A percentile compares a stretch with the other conserved stretches of the same genome.
Conservation (phyloP, 1,284 basidiomycete species). For the Papiliotrema flavescens region DNA sequence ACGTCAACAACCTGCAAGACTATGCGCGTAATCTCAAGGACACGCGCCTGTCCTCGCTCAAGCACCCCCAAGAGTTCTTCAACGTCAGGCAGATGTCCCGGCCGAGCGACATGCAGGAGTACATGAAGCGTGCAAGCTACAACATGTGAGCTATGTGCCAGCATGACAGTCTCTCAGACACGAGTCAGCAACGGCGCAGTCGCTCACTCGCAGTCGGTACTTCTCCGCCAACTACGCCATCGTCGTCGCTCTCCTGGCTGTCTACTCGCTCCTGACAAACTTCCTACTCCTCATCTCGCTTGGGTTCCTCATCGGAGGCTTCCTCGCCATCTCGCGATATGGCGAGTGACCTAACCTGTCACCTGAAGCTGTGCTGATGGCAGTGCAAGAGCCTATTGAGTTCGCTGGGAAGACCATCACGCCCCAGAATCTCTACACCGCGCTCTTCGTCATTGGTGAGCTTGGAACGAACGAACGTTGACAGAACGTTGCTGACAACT, state of each 20-base stretch:
- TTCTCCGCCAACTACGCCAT: conserved; percentile 90
- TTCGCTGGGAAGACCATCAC: conserved; percentile 52
- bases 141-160: conserved; percentile 39
- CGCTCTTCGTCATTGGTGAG: conserved; percentile 47
- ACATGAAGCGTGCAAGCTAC: conserved; percentile 42
- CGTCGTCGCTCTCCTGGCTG: conserved; percentile 72
- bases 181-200: no score
- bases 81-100: conserved; percentile 82
- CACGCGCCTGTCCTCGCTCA: conserved; percentile 74
- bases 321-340: conserved; percentile 82
- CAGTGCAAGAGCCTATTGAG: conserved; percentile 49
- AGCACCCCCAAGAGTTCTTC: conserved; percentile 72
- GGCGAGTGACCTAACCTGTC: conserved; percentile 56
- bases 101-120: conserved; percentile 59
- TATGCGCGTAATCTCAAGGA: conserved; percentile 74
- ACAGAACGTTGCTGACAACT: conserved; percentile 6
- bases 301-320: conserved; percentile 86
- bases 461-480: conserved; percentile 49
- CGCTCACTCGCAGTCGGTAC: conserved; percentile 55
- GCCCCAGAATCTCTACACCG: conserved; percentile 63
- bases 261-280: conserved; percentile 87
- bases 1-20: conserved; percentile 60
- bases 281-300: conserved; percentile 76
- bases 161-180: no score
- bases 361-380: conserved; percentile 3